Evolutionary conservation across 2,329 filamentous ascomycete genomes (phyloP), one percentile per base, ranked within the genome.

Genomic region (Aspergillus japonicus): DNA sequence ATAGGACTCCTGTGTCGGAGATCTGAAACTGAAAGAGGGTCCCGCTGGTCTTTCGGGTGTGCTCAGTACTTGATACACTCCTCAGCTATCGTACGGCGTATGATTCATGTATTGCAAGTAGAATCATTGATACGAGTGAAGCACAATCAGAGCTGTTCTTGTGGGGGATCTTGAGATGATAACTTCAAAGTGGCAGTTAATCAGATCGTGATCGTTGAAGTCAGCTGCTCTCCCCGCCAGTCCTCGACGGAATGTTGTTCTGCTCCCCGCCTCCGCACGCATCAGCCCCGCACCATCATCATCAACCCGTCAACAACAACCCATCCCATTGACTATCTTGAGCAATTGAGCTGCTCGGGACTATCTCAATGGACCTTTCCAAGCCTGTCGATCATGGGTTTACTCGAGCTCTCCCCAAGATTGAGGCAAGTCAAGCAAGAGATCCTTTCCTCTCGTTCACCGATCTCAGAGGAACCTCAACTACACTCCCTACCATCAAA

Each of bases 331-430:
- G 12, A 51, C 14, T n/a, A 29, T 29, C 26, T 29, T 8, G 26
- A 29, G 26, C 26, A 29, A 10, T 29, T 29, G 26, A 29, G 26
- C 26, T 29, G 8, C 8, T 8, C 5, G 26, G 7, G 26, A 7
- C 7, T 10, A 29, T 29, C 26, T 29, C 7, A 3, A 75, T 74
- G 70, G 61, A 67, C 54, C 51, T 62, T 47, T 62, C 63, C 6
- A 65, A 67, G 14, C 65, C 65, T 7, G 73, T 76, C n/a, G 68
- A 71, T 44, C 50, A 59, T 29, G 51, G 49, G 10, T 77, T 77
- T 47, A 73, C 71, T 3, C 71, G 66, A 59, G 62, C 64, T 10
- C 60, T 77, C 6, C 75, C 75, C 5, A 77, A 77, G 54, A 67
- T 76, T 42, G 75, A 77, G 68, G 74, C 76, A 67, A 12, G 62